A percentile compares a stretch with the other conserved stretches of the same genome.
phyloP scores from a whole-genome alignment of 2,329 filamentous ascomycete species.

The Colletotrichum musicola region DNA sequence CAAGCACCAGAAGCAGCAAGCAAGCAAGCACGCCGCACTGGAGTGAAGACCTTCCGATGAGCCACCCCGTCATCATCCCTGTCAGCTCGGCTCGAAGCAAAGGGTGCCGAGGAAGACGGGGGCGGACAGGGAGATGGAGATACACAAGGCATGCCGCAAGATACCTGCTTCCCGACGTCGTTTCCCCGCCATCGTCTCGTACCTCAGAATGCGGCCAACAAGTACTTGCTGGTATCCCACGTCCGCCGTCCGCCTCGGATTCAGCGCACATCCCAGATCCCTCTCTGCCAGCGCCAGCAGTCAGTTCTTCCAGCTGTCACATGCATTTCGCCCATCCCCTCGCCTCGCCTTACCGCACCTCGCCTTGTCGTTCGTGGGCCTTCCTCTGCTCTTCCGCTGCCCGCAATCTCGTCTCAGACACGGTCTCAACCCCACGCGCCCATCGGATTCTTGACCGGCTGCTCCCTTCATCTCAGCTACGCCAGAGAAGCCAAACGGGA shows the following conservation, averaged over 20 bases:
- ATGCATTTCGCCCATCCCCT: conserved; percentile 29
- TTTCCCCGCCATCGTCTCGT: conserved; percentile 8
- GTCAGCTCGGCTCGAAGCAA: conserved; percentile 34
- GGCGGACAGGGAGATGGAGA: conserved; percentile 10
- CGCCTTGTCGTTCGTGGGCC: conserved; percentile 24
- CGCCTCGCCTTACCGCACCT: conserved; percentile 2
- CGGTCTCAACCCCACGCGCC: conserved; percentile 23
- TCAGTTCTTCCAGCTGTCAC: conserved; percentile 27
- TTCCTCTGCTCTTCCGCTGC: conserved; percentile 8
- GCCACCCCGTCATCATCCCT: conserved; percentile 37
- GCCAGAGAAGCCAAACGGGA: conserved; percentile 16
- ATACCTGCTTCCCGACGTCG: conserved; percentile 21
- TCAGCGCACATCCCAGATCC: conserved; percentile 13
- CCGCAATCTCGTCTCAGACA: conserved; percentile 32
- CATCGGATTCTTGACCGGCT: conserved; percentile 2
- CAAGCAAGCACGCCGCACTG: not conserved
- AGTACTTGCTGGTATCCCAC: conserved; percentile 16
- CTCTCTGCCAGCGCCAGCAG: conserved; percentile 9
- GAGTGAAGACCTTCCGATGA: conserved; percentile 30
- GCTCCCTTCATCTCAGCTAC: conserved; percentile 1
- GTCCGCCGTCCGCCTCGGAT: conserved; percentile 17
- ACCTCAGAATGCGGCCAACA: conserved; percentile 19
- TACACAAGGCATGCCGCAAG: conserved; percentile 12
- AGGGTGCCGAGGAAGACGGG: conserved; percentile 24
- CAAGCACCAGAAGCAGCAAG: not conserved